Evolutionary conservation across 306 rosid genomes (phyloP), one percentile per base, ranked within the genome.

Genomic region (barrel medic (Medicago truncatula)): DNA sequence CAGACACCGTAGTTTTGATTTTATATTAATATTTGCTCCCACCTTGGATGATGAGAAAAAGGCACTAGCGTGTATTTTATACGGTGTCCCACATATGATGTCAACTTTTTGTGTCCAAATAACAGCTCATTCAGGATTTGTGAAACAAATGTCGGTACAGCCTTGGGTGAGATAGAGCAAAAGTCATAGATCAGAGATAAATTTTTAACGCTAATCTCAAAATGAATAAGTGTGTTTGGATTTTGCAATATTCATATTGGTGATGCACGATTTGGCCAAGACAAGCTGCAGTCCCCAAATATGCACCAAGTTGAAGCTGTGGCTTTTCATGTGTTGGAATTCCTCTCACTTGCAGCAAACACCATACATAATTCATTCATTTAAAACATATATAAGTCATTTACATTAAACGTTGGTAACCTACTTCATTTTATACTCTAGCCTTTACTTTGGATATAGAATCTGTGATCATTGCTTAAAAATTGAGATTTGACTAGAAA

Each of bases 101-200:
- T 34, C 38, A 34, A 34, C 38, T 34, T 31, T 31, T 34, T 34
- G 38, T 34, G 38, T 34, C 38, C 38, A 34, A 34, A 34, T 5
- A 34, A 5, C 38, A 34, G 7, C 7, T 34, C 7, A 61, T 78
- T 12, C 13, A 17, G 54, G 64, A 36, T 38, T 39, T 20, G 23
- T 76, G 43, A 52, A 66, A 66, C 41, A 21, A 69, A n/a, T 23
- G 10, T 50, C 46, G 7, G 65, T 20, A 20, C 71, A 11, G 34
- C 76, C 69, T 75, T 8, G 12, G 40, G 62, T 9, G 17, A 25
- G 20, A 78, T 16, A 31, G 40, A 49, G 31, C 31, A 44, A 6
- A 46, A 69, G 28, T 34, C 71, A 50, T 60, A 40, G 31, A 15
- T 68, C 13, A 25, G 5, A 21, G 54, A 28, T 28, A 20, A 57